Evolutionary conservation across 2,329 filamentous ascomycete genomes (phyloP).

Genomic region (Penicillium sp.): DNA sequence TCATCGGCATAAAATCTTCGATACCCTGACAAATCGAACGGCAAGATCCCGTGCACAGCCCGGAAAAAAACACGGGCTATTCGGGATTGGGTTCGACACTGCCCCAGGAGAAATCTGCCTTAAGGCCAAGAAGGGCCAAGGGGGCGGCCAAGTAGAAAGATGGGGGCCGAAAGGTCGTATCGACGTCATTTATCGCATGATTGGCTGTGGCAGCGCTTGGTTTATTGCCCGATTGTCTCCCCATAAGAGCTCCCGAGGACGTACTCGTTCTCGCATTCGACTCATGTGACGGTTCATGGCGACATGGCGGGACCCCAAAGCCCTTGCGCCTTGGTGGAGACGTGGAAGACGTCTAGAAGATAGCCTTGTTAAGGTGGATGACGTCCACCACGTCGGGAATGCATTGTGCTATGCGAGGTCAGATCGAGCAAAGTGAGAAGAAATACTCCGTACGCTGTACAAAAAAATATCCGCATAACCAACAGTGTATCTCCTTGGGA

Average conservation of each 20-base stretch:
- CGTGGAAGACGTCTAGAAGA: conserved; percentile 1
- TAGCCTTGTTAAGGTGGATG: neutral
- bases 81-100: neutral
- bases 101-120: neutral
- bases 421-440: neutral
- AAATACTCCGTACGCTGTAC: no score
- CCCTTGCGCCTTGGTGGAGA: neutral
- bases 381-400: neutral
- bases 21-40: neutral
- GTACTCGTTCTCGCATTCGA: neutral
- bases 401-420: neutral
- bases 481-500: no score
- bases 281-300: neutral
- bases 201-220: neutral
- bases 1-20: no score
- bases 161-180: neutral
- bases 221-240: neutral
- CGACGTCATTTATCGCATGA: neutral
- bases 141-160: neutral
- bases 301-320: neutral
- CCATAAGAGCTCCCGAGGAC: neutral
- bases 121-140: neutral
- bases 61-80: neutral
- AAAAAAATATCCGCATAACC: no score
- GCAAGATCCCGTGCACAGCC: neutral